Evolutionary conservation across 2,329 filamentous ascomycete genomes (phyloP).

Genomic region (Penicillium expansum): DNA sequence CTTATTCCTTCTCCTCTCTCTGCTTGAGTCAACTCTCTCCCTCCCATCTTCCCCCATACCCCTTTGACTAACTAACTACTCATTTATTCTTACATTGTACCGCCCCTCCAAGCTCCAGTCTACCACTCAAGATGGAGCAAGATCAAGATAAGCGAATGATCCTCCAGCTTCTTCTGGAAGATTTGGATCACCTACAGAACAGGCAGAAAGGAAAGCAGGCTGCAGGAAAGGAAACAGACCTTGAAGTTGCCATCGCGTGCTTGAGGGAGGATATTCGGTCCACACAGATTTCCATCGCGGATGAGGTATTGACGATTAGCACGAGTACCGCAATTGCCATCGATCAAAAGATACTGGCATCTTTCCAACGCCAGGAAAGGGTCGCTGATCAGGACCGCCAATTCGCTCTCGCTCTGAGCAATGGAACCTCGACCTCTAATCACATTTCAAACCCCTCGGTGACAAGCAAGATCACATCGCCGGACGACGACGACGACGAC

Average conservation of each 20-base stretch:
- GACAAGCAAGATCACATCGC: not conserved
- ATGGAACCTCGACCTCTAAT: not conserved
- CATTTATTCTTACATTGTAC: too few relatives aligned
- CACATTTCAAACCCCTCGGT: not conserved
- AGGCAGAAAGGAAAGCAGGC: conserved; percentile 9
- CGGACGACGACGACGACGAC: not conserved
- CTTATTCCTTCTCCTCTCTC: too few relatives aligned
- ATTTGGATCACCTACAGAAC: conserved; percentile 1
- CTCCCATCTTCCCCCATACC: too few relatives aligned
- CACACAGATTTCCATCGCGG: not conserved
- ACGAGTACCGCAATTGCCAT: conserved; percentile 8
- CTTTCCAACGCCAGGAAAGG: not conserved
- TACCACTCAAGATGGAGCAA: not conserved
- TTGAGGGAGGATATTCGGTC: conserved; percentile 5
- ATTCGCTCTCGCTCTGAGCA: not conserved
- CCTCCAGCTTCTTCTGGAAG: conserved; percentile 4
- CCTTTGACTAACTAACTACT: too few relatives aligned
- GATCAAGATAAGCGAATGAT: not conserved
- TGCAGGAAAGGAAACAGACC: conserved; percentile 5
- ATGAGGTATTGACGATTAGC: conserved; percentile 10
- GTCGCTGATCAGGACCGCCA: conserved; percentile 7
- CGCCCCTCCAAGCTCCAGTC: too few relatives aligned
- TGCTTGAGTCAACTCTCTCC: too few relatives aligned
- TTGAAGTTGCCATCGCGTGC: conserved; percentile 6
- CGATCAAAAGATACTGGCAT: conserved; percentile 7